Percentiles rank a stretch among this genome's conserved stretches.
These are phyloP conservation scores for Lipomyces mesembrius DNA, from an alignment of 805 yeast species.

Conservation along the genomic window DNA sequence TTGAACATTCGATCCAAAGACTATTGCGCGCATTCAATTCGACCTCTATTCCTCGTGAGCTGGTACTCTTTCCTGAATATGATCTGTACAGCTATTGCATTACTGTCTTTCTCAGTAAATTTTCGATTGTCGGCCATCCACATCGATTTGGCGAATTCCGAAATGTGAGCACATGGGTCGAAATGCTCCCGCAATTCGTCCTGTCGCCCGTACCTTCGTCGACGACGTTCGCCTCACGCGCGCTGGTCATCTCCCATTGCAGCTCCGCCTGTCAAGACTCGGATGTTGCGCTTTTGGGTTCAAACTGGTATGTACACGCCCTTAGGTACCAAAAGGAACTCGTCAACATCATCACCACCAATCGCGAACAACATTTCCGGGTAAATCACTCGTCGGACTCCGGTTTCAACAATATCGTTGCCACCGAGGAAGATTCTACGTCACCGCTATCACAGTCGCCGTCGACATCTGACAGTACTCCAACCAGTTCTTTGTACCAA, in stretches of 20 bases:
- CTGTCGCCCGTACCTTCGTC: constrained; percentile 12
- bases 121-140: neutral
- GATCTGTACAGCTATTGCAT: constrained; percentile 18
- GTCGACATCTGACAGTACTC: neutral
- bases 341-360: neutral
- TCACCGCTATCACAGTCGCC: neutral
- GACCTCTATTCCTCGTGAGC: constrained; percentile 15
- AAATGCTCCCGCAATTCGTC: constrained; percentile 18
- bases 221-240: constrained; percentile 23
- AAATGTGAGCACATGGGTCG: constrained; percentile 2
- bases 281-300: constrained; percentile 8
- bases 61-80: constrained; percentile 20
- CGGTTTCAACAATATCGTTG: neutral
- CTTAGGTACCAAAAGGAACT: constrained; percentile 17
- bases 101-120: constrained; percentile 7
- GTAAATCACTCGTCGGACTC: neutral
- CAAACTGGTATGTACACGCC: constrained; percentile 17
- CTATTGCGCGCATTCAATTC: constrained; percentile 6
- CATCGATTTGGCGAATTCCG: neutral
- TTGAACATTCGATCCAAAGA: neutral
- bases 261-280: constrained; percentile 1
- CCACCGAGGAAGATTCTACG: neutral
- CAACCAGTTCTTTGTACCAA: neutral
- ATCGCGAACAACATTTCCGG: neutral
- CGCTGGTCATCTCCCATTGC: constrained; percentile 17